Percentiles rank a stretch among this genome's conserved stretches.
phyloP scores from a whole-genome alignment of 306 rosid genomes.

The Hylodesmum podocarpum region DNA sequence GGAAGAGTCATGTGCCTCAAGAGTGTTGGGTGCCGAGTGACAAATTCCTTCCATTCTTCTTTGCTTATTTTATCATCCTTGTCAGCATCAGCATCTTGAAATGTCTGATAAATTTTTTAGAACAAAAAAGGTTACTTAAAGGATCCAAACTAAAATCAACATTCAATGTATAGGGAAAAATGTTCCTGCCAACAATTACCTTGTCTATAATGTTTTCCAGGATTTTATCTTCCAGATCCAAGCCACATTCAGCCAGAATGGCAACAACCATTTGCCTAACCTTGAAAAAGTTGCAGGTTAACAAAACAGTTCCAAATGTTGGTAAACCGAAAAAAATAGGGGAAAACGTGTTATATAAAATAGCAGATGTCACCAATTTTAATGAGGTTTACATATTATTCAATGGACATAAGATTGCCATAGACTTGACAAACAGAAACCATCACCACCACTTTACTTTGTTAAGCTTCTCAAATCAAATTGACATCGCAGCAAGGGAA shows the following conservation, averaged over 20 bases:
- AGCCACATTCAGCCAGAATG: slow-evolving; percentile 49
- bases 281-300: slow-evolving; percentile 33
- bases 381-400: slow-evolving; percentile 5
- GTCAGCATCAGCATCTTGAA: slow-evolving; percentile 60
- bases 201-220: slow-evolving; percentile 55
- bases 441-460: slow-evolving; percentile 3
- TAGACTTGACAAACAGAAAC: background rate
- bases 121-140: background rate
- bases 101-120: slow-evolving; percentile 44
- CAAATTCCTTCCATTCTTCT: slow-evolving; percentile 65
- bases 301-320: background rate
- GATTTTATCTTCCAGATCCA: slow-evolving; percentile 49
- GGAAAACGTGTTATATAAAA: background rate
- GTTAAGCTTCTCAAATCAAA: slow-evolving; percentile 5
- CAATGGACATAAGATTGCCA: background rate
- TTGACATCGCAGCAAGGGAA: background rate
- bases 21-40: slow-evolving; percentile 47
- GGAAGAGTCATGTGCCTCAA: slow-evolving; percentile 70
- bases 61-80: slow-evolving; percentile 66
- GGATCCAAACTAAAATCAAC: slow-evolving; percentile 2
- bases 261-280: slow-evolving; percentile 74
- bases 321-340: background rate
- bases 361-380: background rate
- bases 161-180: background rate
- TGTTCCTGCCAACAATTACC: slow-evolving; percentile 34